A percentile compares a stretch with the other conserved stretches of the same genome.
These are phyloP conservation scores for Colletotrichum godetiae DNA, from an alignment of 2,329 filamentous ascomycete species.

Conservation along the genomic window DNA sequence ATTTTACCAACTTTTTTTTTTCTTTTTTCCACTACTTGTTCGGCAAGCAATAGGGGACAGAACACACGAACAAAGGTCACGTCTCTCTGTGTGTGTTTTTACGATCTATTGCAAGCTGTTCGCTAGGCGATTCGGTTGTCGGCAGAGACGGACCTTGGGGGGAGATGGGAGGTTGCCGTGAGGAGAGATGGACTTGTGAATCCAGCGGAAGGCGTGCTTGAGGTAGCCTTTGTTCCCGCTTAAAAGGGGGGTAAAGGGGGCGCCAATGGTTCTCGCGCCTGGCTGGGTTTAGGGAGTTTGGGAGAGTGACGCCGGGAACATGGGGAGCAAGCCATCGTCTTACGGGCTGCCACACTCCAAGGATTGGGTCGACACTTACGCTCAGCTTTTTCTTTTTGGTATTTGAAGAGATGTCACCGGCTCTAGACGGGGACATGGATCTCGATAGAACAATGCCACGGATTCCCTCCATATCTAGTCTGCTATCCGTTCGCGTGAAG, in stretches of 20 bases:
- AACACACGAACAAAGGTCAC: background rate
- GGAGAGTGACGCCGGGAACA: background rate
- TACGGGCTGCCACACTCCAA: conserved; percentile 6
- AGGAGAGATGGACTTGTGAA: background rate
- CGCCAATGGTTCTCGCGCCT: background rate
- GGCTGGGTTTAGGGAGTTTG: background rate
- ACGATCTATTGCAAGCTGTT: background rate
- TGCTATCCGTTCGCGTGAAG: background rate
- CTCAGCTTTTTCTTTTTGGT: background rate
- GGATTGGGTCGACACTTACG: background rate
- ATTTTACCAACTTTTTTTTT: background rate
- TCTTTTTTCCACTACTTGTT: too few relatives aligned
- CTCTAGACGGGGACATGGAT: background rate
- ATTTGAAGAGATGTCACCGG: background rate
- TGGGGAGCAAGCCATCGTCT: background rate
- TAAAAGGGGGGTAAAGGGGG: too few relatives aligned
- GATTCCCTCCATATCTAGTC: background rate
- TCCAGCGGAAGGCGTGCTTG: too few relatives aligned
- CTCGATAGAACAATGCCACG: background rate
- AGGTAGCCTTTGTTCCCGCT: background rate
- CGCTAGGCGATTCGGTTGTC: background rate
- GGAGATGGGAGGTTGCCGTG: background rate
- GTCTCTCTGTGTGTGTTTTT: background rate
- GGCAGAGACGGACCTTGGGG: conserved; percentile 12
- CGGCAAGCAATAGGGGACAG: background rate